Conservation (phyloP, 2,329 filamentous ascomycete species). For the Cercospora brassicicola region DNA sequence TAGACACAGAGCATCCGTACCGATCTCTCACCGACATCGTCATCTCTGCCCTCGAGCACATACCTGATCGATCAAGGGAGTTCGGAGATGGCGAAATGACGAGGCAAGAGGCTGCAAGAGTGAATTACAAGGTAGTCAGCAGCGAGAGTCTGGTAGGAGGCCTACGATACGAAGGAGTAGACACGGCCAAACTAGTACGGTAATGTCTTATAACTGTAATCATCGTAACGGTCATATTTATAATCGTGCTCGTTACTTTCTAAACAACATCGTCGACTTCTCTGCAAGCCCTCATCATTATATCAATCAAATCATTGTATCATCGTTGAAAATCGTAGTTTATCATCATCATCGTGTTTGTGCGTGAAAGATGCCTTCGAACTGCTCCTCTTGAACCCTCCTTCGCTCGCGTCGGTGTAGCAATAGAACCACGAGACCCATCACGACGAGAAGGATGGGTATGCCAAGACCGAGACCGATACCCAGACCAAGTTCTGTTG, state of each 20-base stretch:
- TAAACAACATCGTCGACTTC: not conserved
- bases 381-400: conserved; percentile 6
- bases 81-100: not conserved
- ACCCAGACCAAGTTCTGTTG: conserved; percentile 14
- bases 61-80: not conserved
- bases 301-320: conserved; percentile 6
- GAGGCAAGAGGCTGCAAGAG: not conserved
- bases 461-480: conserved; percentile 15
- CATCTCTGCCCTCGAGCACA: not conserved
- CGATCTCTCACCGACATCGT: not conserved
- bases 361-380: conserved; percentile 5
- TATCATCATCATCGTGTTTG: conserved; percentile 1
- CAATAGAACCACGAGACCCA: conserved; percentile 1
- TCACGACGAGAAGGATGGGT: not conserved
- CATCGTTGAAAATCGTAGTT: conserved; percentile 6
- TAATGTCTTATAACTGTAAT: not conserved
- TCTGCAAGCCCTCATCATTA: not conserved
- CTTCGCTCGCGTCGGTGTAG: conserved; percentile 3
- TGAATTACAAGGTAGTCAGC: not conserved
- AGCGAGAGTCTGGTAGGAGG: not conserved
- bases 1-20: not conserved
- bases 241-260: conserved; percentile 5
- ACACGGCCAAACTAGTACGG: not conserved
- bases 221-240: not conserved
- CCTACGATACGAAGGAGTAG: not conserved